phyloP scores from a whole-genome alignment of 2,329 filamentous ascomycete genomes.

The Talaromyces sp. region DNA sequence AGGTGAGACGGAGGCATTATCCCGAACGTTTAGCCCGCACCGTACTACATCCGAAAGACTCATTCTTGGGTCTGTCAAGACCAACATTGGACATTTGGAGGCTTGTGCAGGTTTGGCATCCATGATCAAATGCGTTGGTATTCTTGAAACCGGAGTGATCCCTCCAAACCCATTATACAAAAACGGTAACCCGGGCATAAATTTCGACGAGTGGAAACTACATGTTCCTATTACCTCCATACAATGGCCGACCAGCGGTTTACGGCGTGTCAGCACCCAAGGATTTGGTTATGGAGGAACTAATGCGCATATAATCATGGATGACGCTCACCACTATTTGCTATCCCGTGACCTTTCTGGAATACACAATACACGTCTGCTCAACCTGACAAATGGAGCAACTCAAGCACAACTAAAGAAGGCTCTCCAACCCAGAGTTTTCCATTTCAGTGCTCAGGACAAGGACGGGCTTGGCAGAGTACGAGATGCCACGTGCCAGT shows the following conservation, averaged over 20 bases:
- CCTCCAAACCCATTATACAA: constrained; percentile 42
- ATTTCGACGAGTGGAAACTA: constrained; percentile 16
- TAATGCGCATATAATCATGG: constrained; percentile 28
- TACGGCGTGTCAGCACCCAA: constrained; percentile 4
- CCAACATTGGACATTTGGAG: constrained; percentile 32
- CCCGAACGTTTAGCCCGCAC: constrained; percentile 10
- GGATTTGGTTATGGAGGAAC: constrained; percentile 40
- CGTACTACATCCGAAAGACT: not conserved
- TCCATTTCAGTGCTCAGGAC: not conserved
- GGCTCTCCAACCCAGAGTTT: not conserved
- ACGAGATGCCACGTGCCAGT: not conserved
- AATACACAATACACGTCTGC: not conserved
- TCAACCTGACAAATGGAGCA: not conserved
- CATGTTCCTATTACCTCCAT: not conserved
- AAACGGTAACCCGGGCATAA: constrained; percentile 38
- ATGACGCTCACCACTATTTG: constrained; percentile 4
- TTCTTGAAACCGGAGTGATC: constrained; percentile 21
- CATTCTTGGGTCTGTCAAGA: constrained; percentile 27
- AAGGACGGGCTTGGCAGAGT: constrained; percentile 1
- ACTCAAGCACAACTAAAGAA: not conserved
- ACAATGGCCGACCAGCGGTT: not conserved
- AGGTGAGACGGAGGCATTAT: constrained; percentile 25
- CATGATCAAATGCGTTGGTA: constrained; percentile 25
- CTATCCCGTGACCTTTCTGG: not conserved
- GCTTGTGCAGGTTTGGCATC: constrained; percentile 21